Percentiles rank a stretch among this genome's conserved stretches.
These are phyloP conservation scores for Coniochaeta pulveracea DNA, from an alignment of 2,329 filamentous ascomycete genomes.

Conservation along the genomic window DNA sequence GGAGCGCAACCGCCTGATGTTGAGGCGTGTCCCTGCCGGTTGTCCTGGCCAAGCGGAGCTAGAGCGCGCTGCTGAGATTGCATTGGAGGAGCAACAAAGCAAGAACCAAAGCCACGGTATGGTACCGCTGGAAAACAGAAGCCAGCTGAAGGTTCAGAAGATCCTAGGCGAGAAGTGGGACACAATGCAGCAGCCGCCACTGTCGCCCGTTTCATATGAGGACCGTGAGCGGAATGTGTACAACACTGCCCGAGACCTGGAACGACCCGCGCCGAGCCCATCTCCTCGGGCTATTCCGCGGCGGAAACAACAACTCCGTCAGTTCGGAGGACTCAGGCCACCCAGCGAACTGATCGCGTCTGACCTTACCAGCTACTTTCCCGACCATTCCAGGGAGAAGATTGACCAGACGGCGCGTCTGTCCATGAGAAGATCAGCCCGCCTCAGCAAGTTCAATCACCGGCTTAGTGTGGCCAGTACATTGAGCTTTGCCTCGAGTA, in stretches of 20 bases:
- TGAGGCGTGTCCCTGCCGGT: constrained; percentile 84
- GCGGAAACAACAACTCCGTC: constrained; percentile 50
- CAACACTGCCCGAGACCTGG: constrained; percentile 45
- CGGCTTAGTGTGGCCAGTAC: constrained; percentile 90
- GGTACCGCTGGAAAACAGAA: constrained; percentile 58
- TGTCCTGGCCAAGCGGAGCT: constrained; percentile 83
- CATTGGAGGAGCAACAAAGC: constrained; percentile 73
- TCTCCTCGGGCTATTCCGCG: constrained; percentile 27
- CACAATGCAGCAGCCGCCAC: constrained; percentile 68
- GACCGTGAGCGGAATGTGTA: constrained; percentile 59
- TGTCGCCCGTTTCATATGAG: constrained; percentile 67
- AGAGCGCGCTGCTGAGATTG: constrained; percentile 77
- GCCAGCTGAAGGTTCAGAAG: constrained; percentile 80
- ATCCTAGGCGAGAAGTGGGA: constrained; percentile 81
- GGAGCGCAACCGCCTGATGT: constrained; percentile 81
- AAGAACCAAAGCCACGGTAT: constrained; percentile 57
- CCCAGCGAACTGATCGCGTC: constrained; percentile 97
- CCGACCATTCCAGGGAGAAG: constrained; percentile 83
- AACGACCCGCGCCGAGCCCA: constrained; percentile 41
- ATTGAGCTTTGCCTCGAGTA: constrained; percentile 81
- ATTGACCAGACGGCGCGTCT: constrained; percentile 93
- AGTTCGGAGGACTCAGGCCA: constrained; percentile 84
- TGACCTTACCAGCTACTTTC: constrained; percentile 94
- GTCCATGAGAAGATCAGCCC: constrained; percentile 80
- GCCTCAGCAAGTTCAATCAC: constrained; percentile 85